These are phyloP conservation scores for Thelonectria olida DNA, from an alignment of 2,329 filamentous ascomycete genomes.

Conservation along the genomic window DNA sequence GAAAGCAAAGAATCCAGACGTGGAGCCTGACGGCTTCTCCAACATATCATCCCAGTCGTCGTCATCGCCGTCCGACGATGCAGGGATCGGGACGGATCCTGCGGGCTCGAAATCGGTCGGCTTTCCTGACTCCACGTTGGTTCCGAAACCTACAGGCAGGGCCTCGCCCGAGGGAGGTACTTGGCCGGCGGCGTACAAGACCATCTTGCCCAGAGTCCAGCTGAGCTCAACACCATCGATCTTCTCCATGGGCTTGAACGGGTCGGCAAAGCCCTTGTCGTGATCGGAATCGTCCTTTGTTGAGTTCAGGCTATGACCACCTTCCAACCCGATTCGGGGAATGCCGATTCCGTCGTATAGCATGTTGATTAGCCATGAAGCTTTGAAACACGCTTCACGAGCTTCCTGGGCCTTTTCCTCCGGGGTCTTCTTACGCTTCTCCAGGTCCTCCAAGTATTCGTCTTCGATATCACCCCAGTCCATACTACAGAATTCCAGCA, in stretches of 20 bases:
- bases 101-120: conserved; percentile 87
- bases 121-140: conserved; percentile 73
- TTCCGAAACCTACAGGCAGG: conserved; percentile 91
- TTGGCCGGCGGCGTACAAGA: conserved; percentile 92
- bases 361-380: conserved; percentile 96
- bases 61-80: conserved; percentile 55
- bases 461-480: conserved; percentile 82
- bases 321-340: conserved; percentile 83
- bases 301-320: conserved; percentile 70
- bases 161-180: conserved; percentile 69
- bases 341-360: conserved; percentile 96
- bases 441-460: conserved; percentile 71
- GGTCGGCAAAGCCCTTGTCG: conserved; percentile 76
- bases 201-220: conserved; percentile 97
- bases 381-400: conserved; percentile 94
- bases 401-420: conserved; percentile 83
- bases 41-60: conserved; percentile 73
- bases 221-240: conserved; percentile 92
- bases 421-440: conserved; percentile 74
- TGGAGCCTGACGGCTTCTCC: conserved; percentile 72
- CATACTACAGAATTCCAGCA: conserved; percentile 84
- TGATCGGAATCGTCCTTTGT: conserved; percentile 75
- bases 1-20: conserved; percentile 81
- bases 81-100: conserved; percentile 60
- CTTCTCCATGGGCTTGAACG: conserved; percentile 93